phyloP scores from a whole-genome alignment of 2,329 filamentous ascomycete species.

The Penicillium sp. region DNA sequence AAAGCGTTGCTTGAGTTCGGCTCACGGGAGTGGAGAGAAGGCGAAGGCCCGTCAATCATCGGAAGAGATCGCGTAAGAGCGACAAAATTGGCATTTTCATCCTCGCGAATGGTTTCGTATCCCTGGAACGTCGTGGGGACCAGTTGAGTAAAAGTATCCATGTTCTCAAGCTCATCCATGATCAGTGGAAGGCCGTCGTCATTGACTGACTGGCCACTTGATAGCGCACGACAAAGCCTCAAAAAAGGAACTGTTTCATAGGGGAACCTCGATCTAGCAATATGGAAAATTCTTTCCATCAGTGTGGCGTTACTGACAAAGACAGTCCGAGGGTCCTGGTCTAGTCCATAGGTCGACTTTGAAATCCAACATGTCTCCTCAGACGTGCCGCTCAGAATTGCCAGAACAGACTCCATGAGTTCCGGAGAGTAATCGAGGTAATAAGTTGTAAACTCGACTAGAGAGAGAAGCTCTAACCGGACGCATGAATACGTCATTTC shows the following conservation, averaged over 20 bases:
- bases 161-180: constrained; percentile 59
- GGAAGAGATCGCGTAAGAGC: constrained; percentile 55
- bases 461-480: constrained; percentile 60
- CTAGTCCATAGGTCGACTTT: constrained; percentile 12
- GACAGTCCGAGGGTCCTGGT: constrained; percentile 40
- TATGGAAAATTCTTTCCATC: constrained; percentile 55
- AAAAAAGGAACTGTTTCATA: constrained; percentile 79
- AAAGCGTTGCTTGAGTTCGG: constrained; percentile 26
- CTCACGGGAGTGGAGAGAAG: constrained; percentile 19
- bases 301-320: constrained; percentile 55
- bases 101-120: constrained; percentile 74
- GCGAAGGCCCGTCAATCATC: constrained; percentile 33
- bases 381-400: constrained; percentile 51
- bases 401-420: constrained; percentile 60
- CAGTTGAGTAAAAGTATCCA: constrained; percentile 69
- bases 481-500: constrained; percentile 56
- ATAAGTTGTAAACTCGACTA: constrained; percentile 61
- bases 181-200: constrained; percentile 49
- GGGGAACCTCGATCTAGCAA: constrained; percentile 72
- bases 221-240: constrained; percentile 61
- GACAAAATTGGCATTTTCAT: constrained; percentile 77
- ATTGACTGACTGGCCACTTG: constrained; percentile 40
- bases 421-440: constrained; percentile 68
- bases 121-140: constrained; percentile 66
- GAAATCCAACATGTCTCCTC: constrained; percentile 16